A percentile compares a stretch with the other conserved stretches of the same genome.
These are phyloP conservation scores for Helianthus tuberosus DNA, from an alignment of 129 eudicot species.

Conservation along the genomic window DNA sequence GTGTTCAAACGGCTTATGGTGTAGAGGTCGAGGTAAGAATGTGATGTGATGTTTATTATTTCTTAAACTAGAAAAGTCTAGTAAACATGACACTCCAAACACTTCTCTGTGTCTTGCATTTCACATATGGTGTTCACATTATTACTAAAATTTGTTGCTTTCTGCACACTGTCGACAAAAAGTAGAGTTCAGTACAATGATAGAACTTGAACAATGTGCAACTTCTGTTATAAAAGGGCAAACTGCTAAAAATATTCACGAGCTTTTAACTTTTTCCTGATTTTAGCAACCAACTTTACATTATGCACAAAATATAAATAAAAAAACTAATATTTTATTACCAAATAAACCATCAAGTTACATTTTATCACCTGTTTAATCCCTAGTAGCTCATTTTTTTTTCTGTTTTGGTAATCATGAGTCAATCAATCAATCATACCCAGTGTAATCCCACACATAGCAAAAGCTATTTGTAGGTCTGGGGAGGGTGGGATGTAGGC, in stretches of 20 bases:
- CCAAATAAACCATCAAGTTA: not conserved
- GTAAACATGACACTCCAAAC: not conserved
- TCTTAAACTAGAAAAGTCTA: slow-evolving; percentile 1
- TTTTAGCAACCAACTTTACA: not conserved
- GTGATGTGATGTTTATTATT: not conserved
- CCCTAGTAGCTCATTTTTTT: not conserved
- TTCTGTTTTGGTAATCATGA: too few species aligned
- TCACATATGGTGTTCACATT: not conserved
- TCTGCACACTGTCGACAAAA: slow-evolving; percentile 14
- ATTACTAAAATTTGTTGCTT: slow-evolving; percentile 14
- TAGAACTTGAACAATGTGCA: not conserved
- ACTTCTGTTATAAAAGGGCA: slow-evolving; percentile 9
- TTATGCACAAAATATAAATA: not conserved
- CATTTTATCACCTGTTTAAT: not conserved
- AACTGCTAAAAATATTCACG: not conserved
- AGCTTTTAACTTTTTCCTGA: not conserved
- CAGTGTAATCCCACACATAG: too few species aligned
- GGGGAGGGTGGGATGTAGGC: too few species aligned
- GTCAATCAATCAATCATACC: too few species aligned
- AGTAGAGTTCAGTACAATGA: not conserved
- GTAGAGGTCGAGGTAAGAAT: slow-evolving; percentile 90
- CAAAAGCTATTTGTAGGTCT: too few species aligned
- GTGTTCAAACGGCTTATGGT: slow-evolving; percentile 99
- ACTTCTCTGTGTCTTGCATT: not conserved
- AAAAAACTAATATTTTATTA: not conserved